These are phyloP conservation scores for Lactifluus subvellereus DNA, from an alignment of 768 basidiomycete species.

Conservation along the genomic window DNA sequence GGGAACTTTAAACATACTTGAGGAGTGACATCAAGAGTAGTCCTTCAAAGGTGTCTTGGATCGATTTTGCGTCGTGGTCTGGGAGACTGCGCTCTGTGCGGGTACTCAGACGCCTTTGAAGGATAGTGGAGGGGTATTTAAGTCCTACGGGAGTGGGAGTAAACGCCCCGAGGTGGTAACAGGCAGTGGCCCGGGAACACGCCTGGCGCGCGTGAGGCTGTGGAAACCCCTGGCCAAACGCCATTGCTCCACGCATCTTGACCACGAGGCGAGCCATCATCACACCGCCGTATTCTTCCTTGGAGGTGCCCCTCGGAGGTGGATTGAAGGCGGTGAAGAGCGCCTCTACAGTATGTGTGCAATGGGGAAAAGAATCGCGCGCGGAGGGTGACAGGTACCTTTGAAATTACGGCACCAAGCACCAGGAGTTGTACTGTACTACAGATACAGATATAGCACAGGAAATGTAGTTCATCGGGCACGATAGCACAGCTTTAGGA, in stretches of 20 bases:
- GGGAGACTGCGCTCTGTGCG: neutral
- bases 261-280: constrained; percentile 17
- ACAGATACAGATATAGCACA: no score
- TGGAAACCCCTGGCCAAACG: neutral
- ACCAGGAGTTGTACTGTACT: no score
- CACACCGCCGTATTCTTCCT: neutral
- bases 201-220: constrained; percentile 12
- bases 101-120: neutral
- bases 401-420: constrained; percentile 1
- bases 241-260: neutral
- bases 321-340: neutral
- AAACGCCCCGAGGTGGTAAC: neutral
- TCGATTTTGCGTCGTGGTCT: constrained; percentile 3
- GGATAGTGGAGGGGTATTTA: constrained; percentile 14
- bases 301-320: neutral
- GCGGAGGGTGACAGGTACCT: no score
- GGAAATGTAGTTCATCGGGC: no score
- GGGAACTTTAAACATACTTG: constrained; percentile 10
- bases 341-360: no score
- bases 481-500: no score
- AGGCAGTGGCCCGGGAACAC: neutral
- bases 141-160: neutral
- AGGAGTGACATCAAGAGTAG: constrained; percentile 14
- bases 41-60: constrained; percentile 17
- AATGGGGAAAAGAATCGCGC: no score